Conservation (phyloP, 176 grass and related monocot species). For the Phoenix roebelenii region DNA sequence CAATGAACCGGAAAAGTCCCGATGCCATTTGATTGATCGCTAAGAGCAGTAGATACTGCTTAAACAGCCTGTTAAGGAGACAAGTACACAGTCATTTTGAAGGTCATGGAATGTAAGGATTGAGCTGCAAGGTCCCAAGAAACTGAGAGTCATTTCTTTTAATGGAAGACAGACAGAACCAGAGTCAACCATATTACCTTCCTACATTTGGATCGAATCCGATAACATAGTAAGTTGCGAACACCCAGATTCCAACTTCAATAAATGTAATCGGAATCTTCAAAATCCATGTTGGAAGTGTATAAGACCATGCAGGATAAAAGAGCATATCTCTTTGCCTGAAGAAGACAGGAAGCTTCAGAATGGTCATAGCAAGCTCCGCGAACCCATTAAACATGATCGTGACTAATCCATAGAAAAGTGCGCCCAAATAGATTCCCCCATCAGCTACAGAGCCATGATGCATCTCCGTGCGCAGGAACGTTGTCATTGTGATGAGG, state of each 20-base stretch:
- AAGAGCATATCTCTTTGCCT: slow-evolving; percentile 89
- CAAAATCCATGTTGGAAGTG: slow-evolving; percentile 77
- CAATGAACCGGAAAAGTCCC: slow-evolving; percentile 59
- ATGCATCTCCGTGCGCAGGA: slow-evolving; percentile 79
- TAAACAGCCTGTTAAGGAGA: slow-evolving; percentile 48
- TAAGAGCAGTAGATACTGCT: slow-evolving; percentile 69
- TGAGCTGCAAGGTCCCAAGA: too few relatives aligned
- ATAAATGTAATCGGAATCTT: slow-evolving; percentile 71
- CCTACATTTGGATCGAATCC: slow-evolving; percentile 70
- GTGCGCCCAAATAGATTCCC: slow-evolving; percentile 44
- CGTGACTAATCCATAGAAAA: slow-evolving; percentile 63
- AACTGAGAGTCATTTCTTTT: too few relatives aligned
- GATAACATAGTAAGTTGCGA: slow-evolving; percentile 77
- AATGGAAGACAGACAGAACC: too few relatives aligned
- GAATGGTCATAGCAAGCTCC: slow-evolving; percentile 53
- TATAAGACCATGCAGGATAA: slow-evolving; percentile 86
- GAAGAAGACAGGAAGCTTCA: slow-evolving; percentile 85
- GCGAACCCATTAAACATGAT: slow-evolving; percentile 86
- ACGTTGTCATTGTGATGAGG: slow-evolving; percentile 64
- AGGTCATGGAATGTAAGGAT: too few relatives aligned
- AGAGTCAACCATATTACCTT: slow-evolving; percentile 36
- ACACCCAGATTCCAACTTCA: slow-evolving; percentile 71
- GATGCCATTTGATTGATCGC: slow-evolving; percentile 64
- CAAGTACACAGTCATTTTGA: not conserved
- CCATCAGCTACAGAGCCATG: slow-evolving; percentile 26